Percentiles rank a stretch among this genome's conserved stretches.
phyloP scores from a whole-genome alignment of 2,329 filamentous ascomycete genomes.

The Teratosphaeriaceae sp. region DNA sequence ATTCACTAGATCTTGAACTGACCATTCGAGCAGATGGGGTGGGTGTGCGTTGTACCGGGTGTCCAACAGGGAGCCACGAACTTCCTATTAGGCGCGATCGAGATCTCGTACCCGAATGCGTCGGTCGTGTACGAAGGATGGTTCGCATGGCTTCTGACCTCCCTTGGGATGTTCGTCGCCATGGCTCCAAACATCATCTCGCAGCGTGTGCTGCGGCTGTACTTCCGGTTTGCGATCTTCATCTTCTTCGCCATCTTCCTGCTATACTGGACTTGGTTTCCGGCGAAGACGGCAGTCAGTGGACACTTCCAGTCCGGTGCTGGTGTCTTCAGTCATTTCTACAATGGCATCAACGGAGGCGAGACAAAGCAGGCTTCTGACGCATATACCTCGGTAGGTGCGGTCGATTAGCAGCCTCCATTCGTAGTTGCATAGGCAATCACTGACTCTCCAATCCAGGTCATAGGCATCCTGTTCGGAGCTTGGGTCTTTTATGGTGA shows the following conservation, averaged over 20 bases:
- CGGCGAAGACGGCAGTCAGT: slow-evolving; percentile 23
- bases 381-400: slow-evolving; percentile 29
- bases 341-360: slow-evolving; percentile 35
- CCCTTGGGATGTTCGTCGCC: slow-evolving; percentile 32
- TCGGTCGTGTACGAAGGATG: slow-evolving; percentile 30
- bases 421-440: slow-evolving; percentile 9
- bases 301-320: slow-evolving; percentile 29
- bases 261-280: slow-evolving; percentile 37
- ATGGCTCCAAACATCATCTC: slow-evolving; percentile 33
- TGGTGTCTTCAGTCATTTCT: slow-evolving; percentile 32
- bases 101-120: slow-evolving; percentile 32
- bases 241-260: slow-evolving; percentile 32
- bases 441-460: slow-evolving; percentile 8
- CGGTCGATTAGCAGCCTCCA: background rate
- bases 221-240: slow-evolving; percentile 33
- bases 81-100: slow-evolving; percentile 34
- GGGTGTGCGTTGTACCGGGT: slow-evolving; percentile 33
- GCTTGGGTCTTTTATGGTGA: slow-evolving; percentile 15
- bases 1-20: background rate
- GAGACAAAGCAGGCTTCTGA: slow-evolving; percentile 30
- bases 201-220: slow-evolving; percentile 29
- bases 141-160: slow-evolving; percentile 33
- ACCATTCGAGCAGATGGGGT: slow-evolving; percentile 14
- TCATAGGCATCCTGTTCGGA: slow-evolving; percentile 22
- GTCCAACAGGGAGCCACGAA: slow-evolving; percentile 36